A percentile compares a stretch with the other conserved stretches of the same genome.
These are phyloP conservation scores for Russula griseocarnosa DNA, from an alignment of 768 basidiomycete species.

Conservation along the genomic window DNA sequence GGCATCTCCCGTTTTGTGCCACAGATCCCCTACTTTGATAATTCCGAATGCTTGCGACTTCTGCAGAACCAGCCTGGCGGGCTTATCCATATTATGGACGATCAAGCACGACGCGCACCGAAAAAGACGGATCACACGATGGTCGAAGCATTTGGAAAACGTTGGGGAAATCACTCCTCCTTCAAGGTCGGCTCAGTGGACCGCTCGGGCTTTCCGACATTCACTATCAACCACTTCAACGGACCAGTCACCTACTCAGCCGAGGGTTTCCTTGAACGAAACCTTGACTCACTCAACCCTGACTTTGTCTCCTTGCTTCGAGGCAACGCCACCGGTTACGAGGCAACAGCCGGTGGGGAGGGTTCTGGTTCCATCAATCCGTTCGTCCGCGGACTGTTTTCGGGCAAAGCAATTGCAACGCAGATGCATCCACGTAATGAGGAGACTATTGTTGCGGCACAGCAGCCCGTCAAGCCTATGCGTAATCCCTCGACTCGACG, in stretches of 20 bases:
- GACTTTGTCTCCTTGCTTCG: constrained; percentile 89
- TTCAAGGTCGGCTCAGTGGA: constrained; percentile 81
- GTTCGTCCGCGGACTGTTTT: constrained; percentile 89
- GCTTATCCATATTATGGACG: constrained; percentile 95
- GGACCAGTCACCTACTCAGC: constrained; percentile 89
- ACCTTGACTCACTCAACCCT: constrained; percentile 84
- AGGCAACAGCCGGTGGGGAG: constrained; percentile 49
- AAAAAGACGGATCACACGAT: constrained; percentile 94
- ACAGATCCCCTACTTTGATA: constrained; percentile 79
- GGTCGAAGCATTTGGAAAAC: constrained; percentile 90
- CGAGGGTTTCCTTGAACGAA: constrained; percentile 84
- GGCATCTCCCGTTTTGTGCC: constrained; percentile 70
- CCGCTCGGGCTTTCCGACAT: constrained; percentile 75
- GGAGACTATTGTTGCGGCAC: constrained; percentile 92
- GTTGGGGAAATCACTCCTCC: constrained; percentile 89
- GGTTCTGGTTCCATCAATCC: constrained; percentile 81
- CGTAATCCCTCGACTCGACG: constrained; percentile 85
- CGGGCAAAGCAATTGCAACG: constrained; percentile 83
- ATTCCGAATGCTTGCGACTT: constrained; percentile 82
- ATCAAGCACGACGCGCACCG: constrained; percentile 78
- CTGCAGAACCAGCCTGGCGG: constrained; percentile 86
- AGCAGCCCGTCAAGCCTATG: constrained; percentile 92
- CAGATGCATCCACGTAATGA: constrained; percentile 90
- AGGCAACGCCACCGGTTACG: constrained; percentile 42
- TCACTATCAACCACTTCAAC: constrained; percentile 89